Evolutionary conservation across 1,284 basidiomycete species (phyloP).

Genomic region (Boletus hoseneyae): DNA sequence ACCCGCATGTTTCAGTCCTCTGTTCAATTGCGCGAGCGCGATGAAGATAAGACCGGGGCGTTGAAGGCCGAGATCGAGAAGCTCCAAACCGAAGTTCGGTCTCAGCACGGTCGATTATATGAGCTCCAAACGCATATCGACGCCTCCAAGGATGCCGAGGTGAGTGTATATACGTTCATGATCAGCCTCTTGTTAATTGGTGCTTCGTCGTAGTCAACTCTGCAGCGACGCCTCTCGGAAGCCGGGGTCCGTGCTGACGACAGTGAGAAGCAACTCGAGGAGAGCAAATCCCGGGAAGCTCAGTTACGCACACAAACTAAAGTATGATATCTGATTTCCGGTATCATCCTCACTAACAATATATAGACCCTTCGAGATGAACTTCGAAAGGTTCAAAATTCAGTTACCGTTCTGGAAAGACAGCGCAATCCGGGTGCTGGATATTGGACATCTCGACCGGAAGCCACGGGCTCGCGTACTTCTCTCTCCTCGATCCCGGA

Average conservation of each 20-base stretch:
- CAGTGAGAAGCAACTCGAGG: constrained; percentile 61
- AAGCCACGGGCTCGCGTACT: constrained; percentile 42
- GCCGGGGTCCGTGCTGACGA: constrained; percentile 41
- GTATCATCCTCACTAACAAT: constrained; percentile 3
- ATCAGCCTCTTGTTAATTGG: neutral
- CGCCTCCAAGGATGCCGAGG: constrained; percentile 57
- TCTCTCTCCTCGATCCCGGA: constrained; percentile 47
- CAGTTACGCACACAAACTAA: constrained; percentile 73
- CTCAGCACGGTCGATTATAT: constrained; percentile 44
- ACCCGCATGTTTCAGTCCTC: constrained; percentile 56
- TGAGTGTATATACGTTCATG: constrained; percentile 29
- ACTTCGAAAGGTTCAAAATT: constrained; percentile 88
- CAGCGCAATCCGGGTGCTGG: constrained; percentile 92
- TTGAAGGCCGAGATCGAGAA: constrained; percentile 55
- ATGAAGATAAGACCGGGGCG: constrained; percentile 52
- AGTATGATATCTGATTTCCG: constrained; percentile 38
- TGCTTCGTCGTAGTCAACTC: constrained; percentile 38
- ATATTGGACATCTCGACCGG: constrained; percentile 69
- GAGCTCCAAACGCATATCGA: constrained; percentile 50
- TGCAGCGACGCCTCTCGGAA: constrained; percentile 45
- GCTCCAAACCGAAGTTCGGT: constrained; percentile 48
- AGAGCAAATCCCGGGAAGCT: constrained; percentile 59
- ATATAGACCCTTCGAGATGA: constrained; percentile 82
- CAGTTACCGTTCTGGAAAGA: constrained; percentile 82
- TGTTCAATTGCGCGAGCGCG: constrained; percentile 53